phyloP scores from a whole-genome alignment of 495 filamentous ascomycete genomes.

The Pseudoneurospora amorphoporcata region DNA sequence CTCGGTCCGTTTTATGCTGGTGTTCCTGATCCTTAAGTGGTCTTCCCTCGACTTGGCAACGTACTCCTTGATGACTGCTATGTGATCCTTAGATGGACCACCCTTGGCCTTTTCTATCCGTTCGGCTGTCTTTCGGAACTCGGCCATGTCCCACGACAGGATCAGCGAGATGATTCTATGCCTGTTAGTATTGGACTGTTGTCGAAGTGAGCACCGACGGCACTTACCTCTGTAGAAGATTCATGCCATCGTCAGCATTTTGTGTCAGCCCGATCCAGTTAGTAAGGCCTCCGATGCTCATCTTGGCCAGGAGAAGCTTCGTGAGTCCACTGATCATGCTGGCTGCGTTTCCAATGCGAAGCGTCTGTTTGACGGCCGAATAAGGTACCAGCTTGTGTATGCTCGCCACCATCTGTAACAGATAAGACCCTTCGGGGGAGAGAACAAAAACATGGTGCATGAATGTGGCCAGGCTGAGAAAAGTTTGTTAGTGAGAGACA shows the following conservation, averaged over 20 bases:
- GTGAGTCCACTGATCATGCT: constrained; percentile 59
- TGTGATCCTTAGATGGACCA: constrained; percentile 35
- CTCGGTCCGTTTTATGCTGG: constrained; percentile 22
- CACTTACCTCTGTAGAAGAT: constrained; percentile 51
- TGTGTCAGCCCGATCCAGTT: constrained; percentile 56
- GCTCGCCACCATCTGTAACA: constrained; percentile 47
- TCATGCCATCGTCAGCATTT: constrained; percentile 56
- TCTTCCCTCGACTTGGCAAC: constrained; percentile 32
- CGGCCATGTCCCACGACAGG: constrained; percentile 48
- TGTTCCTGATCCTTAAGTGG: constrained; percentile 35
- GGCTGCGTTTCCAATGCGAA: constrained; percentile 56
- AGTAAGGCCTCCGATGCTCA: constrained; percentile 49
- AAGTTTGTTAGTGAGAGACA: neutral
- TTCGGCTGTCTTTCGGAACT: constrained; percentile 43
- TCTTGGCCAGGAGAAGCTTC: constrained; percentile 51
- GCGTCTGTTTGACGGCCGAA: constrained; percentile 46
- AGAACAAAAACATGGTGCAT: constrained; percentile 52
- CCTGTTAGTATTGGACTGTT: constrained; percentile 1
- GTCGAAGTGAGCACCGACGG: neutral
- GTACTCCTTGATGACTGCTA: constrained; percentile 40
- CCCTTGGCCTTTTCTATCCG: constrained; percentile 43
- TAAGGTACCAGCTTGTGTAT: constrained; percentile 53
- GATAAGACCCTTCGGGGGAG: constrained; percentile 52
- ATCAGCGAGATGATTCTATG: constrained; percentile 52
- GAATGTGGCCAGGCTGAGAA: constrained; percentile 46